phyloP scores from a whole-genome alignment of 2,329 filamentous ascomycete genomes.

The Colletotrichum abscissum region DNA sequence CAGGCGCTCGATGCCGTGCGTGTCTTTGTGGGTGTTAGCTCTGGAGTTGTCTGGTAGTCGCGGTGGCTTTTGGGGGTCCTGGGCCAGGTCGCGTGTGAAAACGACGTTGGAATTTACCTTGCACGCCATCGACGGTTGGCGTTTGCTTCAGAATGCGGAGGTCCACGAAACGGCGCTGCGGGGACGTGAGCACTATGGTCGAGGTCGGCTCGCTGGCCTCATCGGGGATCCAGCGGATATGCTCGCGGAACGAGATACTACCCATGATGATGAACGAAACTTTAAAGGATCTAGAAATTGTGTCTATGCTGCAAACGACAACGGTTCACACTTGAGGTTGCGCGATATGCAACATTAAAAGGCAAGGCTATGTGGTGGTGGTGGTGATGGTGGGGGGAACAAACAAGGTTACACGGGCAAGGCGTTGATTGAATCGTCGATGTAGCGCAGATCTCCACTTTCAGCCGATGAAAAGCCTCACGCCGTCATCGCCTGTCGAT shows the following conservation, averaged over 20 bases:
- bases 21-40: slow-evolving; percentile 8
- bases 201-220: slow-evolving; percentile 68
- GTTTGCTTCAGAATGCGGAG: slow-evolving; percentile 59
- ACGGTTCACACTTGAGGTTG: not conserved
- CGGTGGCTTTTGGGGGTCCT: not conserved
- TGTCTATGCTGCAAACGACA: not conserved
- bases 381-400: not conserved
- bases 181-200: slow-evolving; percentile 73
- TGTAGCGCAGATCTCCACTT: slow-evolving; percentile 17
- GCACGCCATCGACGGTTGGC: slow-evolving; percentile 32
- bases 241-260: slow-evolving; percentile 67
- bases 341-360: not conserved
- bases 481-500: slow-evolving; percentile 7
- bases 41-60: not conserved
- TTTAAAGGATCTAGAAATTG: too few species aligned
- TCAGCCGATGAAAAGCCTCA: slow-evolving; percentile 12
- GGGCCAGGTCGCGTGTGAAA: too few species aligned
- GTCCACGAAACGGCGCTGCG: slow-evolving; percentile 69
- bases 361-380: not conserved
- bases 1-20: slow-evolving; percentile 47
- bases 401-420: not conserved
- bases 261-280: slow-evolving; percentile 44
- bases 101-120: not conserved
- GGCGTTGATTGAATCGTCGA: not conserved
- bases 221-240: slow-evolving; percentile 68